Conservation (phyloP, 371 early-diverging fungal species). For the Basidiobolus meristosporus region DNA sequence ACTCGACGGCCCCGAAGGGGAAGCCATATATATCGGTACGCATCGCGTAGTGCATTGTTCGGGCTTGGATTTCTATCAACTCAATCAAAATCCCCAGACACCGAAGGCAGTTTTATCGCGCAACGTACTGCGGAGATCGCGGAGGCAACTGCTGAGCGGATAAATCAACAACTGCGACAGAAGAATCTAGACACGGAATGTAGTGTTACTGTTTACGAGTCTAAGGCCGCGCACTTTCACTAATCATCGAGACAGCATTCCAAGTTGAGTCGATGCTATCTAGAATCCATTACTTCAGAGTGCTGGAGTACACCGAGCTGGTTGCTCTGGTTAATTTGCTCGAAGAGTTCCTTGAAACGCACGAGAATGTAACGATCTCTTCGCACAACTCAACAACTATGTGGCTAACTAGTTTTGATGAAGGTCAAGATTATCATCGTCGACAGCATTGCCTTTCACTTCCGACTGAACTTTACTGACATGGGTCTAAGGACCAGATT, state of each 20-base stretch:
- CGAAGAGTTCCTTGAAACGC: slow-evolving; percentile 16
- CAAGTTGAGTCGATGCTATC: slow-evolving; percentile 9
- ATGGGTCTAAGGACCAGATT: slow-evolving; percentile 17
- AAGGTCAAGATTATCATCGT: slow-evolving; percentile 33
- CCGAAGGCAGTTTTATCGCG: slow-evolving; percentile 34
- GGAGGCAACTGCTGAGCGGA: neutral
- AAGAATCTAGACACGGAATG: neutral
- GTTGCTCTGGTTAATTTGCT: slow-evolving; percentile 26
- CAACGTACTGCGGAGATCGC: slow-evolving; percentile 20
- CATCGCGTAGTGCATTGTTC: neutral
- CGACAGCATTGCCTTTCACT: slow-evolving; percentile 43
- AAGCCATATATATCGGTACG: slow-evolving; percentile 44
- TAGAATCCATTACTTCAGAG: slow-evolving; percentile 25
- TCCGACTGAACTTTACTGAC: slow-evolving; percentile 23
- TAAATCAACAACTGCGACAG: slow-evolving; percentile 1
- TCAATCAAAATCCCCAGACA: slow-evolving; percentile 15
- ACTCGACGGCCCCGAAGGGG: slow-evolving; percentile 18
- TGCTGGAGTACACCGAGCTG: slow-evolving; percentile 22
- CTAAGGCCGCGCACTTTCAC: no score
- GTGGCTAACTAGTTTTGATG: neutral
- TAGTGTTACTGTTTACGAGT: slow-evolving; percentile 1
- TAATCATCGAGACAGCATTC: neutral
- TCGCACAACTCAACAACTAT: neutral
- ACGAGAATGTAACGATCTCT: slow-evolving; percentile 11
- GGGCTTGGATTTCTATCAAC: neutral